Evolutionary conservation across 352 stramenopile species (phyloP).

Genomic region (Phytophthora capsici): DNA sequence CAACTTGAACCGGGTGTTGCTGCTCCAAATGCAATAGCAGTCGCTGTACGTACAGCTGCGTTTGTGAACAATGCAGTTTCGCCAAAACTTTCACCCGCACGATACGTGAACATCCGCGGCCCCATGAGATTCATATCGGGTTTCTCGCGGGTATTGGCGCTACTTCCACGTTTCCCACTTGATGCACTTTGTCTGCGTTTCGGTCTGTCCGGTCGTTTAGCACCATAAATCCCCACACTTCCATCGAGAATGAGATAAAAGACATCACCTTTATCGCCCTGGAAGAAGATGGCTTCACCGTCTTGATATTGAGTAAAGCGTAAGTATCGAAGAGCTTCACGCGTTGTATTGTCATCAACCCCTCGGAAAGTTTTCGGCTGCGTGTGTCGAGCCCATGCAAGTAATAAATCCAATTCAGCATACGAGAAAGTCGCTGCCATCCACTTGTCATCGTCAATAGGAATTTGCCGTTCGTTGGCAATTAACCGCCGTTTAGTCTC

Average conservation of each 20-base stretch:
- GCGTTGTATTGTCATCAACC: slow-evolving; percentile 43
- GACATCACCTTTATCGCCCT: slow-evolving; percentile 59
- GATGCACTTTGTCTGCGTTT: slow-evolving; percentile 26
- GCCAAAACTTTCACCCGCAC: slow-evolving; percentile 53
- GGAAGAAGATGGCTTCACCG: slow-evolving; percentile 57
- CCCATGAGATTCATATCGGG: slow-evolving; percentile 37
- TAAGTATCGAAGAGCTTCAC: slow-evolving; percentile 52
- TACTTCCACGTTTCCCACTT: slow-evolving; percentile 2
- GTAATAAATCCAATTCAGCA: slow-evolving; percentile 45
- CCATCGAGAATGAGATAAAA: slow-evolving; percentile 68
- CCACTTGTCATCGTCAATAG: slow-evolving; percentile 5
- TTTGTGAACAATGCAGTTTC: slow-evolving; percentile 64
- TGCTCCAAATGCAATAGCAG: slow-evolving; percentile 48
- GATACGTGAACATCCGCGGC: slow-evolving; percentile 57
- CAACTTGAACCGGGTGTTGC: slow-evolving; percentile 3
- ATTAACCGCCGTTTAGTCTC: slow-evolving; percentile 32
- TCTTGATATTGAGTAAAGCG: slow-evolving; percentile 51
- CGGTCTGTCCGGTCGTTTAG: slow-evolving; percentile 32
- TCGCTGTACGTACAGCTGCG: slow-evolving; percentile 58
- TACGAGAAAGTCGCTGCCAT: slow-evolving; percentile 32
- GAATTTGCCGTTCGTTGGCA: slow-evolving; percentile 6
- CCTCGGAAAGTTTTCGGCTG: slow-evolving; percentile 56
- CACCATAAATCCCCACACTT: slow-evolving; percentile 60
- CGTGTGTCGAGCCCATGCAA: slow-evolving; percentile 47
- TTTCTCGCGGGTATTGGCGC: slow-evolving; percentile 12